Evolutionary conservation across 768 basidiomycete species (phyloP), one percentile per base, ranked within the genome.

Genomic region (Collybia mongolica): DNA sequence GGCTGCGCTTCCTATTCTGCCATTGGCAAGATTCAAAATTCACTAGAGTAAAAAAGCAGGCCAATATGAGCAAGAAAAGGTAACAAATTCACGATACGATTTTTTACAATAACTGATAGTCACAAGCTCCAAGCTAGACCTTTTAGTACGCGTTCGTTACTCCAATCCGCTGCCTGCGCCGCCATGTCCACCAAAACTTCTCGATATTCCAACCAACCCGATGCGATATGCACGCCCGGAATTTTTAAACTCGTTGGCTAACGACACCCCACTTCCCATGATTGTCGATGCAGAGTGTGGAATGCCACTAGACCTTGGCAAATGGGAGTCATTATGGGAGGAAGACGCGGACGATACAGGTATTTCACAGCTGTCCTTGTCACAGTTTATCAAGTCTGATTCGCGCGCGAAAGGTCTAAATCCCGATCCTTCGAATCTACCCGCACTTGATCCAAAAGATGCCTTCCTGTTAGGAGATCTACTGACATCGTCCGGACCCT

Each of bases 281-380:
- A 88, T 98, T 56, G 88, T 98, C 1, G 97, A 99, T 59, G 92
- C 91, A 0, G 97, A 99, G 65, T 88, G 87, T 57, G 97, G 97
- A 0, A 95, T 99, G 94, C 94, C 95, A 0, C 69, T 99, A 20
- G 92, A 98, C 64, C 71, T 96, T 41, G 87, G 88, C 15, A 81
- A 78, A 48, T 94, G 85, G 78, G 86, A 88, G 48, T 87, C 82
- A 29, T 70, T 96, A 15, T 94, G 89, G 91, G 84, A 88, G 44
- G 89, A 92, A 53, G 82, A 82, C 38, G 88, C 77, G 2, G 80
- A 86, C 62, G 82, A 87, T 67, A 76, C 80, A 46, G 72, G 90
- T 88, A 44, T 54, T 76, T 52, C 24, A 39, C 24, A 20, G 46
- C 15, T 17, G 44, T 26, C 19, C 9, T 29, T 38, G 15, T 15